These are phyloP conservation scores for Clitoria ternatea DNA, from an alignment of 306 rosid genomes.

Conservation along the genomic window DNA sequence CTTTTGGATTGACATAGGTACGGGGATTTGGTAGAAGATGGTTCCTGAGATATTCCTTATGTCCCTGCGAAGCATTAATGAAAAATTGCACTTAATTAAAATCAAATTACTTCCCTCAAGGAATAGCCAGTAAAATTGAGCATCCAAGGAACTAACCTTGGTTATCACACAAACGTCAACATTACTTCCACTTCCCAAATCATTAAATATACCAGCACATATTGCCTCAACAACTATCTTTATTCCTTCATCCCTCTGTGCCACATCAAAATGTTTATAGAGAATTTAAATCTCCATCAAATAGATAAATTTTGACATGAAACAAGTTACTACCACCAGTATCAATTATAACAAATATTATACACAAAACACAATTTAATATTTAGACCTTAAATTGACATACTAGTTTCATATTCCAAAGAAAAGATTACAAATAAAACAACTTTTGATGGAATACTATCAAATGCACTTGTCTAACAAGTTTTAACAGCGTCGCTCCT, in stretches of 20 bases:
- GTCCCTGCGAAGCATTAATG: constrained; percentile 56
- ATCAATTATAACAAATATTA: background rate
- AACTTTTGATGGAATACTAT: background rate
- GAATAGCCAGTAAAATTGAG: constrained; percentile 2
- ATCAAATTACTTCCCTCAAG: constrained; percentile 1
- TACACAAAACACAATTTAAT: background rate
- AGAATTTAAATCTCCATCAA: background rate
- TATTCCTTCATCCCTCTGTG: constrained; percentile 82
- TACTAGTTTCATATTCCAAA: background rate
- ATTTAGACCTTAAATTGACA: background rate
- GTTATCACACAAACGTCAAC: constrained; percentile 94
- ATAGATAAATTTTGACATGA: background rate
- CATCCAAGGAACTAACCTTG: constrained; percentile 54
- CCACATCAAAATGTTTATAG: constrained; percentile 5
- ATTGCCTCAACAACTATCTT: constrained; percentile 77
- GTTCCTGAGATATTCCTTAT: constrained; percentile 84
- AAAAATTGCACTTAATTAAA: constrained; percentile 5
- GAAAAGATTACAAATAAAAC: background rate
- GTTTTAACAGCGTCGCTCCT: background rate
- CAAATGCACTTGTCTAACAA: background rate
- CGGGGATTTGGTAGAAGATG: constrained; percentile 86
- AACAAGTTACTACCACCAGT: background rate
- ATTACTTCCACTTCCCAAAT: constrained; percentile 96
- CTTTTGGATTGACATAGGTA: constrained; percentile 64
- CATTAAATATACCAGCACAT: constrained; percentile 91